Evolutionary conservation across 805 yeast species (phyloP), one percentile per base, ranked within the genome.

Genomic region (Maudiozyma barnettii): DNA sequence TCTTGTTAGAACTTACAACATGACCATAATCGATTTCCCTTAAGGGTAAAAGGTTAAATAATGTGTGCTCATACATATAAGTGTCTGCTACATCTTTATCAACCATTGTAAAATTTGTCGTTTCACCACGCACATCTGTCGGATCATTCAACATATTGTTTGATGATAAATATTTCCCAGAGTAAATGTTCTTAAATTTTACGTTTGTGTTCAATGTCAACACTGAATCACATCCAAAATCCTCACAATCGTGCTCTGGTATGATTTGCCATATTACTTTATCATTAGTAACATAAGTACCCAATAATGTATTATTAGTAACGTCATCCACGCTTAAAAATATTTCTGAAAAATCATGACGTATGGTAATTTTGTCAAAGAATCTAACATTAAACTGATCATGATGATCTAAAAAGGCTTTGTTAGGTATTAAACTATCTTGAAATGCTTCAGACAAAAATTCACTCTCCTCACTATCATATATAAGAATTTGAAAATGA

Each of bases 371-470:
- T 18, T 76, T 65, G 61, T 95, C 98, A 60, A 78, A 75, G 63
- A 75, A 91, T 56, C 87, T 77, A 40, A 93, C 78, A 23, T 75
- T 79, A 56, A 77, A 81, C 2, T 96, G 77, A 29, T 78, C 78
- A 57, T 68, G 74, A 12, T 90, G 84, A 8, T 6, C 3, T 14
- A 42, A 21, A 12, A 14, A 7, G 58, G 85, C 63, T 20, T 85
- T 79, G 44, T 90, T 84, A 61, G 90, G 97, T 36, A 79, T 81
- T 45, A 93, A 74, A 33, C 95, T 82, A 59, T 88, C 96, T 69
- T 93, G 98, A 75, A 93, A 93, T 50, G 83, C 89, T 7, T 93
- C 75, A 14, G 93, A 79, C 98, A 93, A 93, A 64, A 91, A 89
- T 2, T 76, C 74, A 63, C 91, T 97, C 51, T 99, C 99, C 16